Base-by-base conservation (phyloP, 129 eudicot genomes). In the Tanacetum coccineum region DNA sequence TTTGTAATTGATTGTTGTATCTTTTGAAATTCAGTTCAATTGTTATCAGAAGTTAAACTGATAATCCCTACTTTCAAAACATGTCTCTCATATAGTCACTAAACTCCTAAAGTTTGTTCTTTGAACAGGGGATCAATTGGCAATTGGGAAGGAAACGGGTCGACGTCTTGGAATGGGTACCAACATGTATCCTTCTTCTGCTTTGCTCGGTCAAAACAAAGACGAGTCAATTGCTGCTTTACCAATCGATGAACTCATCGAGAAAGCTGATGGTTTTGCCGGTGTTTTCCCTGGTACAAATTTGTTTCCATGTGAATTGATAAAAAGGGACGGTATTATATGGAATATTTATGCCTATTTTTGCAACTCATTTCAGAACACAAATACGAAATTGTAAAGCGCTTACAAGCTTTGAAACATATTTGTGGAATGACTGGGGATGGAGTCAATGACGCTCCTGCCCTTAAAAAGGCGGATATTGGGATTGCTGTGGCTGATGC, bases 91-190 rank as follows among this genome's bases (percentile, higher is more conserved):
- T 5, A 8, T 36, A 36, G 42, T 36, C 10, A 7, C 42, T 36
- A 6, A 36, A 36, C 10, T 30, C 39, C 39, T 30, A 36, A 36
- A 6, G 42, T 32, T 32, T 36, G 42, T 6, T 36, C 67, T 83
- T 62, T 62, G 55, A 62, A 62, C 79, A 93, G 99, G 99, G 71
- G 99, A 94, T 83, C 99, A 94, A 52, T 85, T 94, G 67, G 99
- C 99, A 7, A 94, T 94, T 4, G 99, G 95, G 53, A 94, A 94
- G 70, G 99, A 94, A 85, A 94, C 99, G 5, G 99, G 99, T 7
- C 85, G 99, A 26, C 91, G 99, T 19, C 85, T 94, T 73, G 99
- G 99, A 79, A 94, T 94, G 99, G 99, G 99, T 67, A 94, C 95
- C 45, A 94, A 94, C 81, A 94, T 94, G 99, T 94, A 94, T 79